Evolutionary conservation across 2,329 filamentous ascomycete genomes (phyloP), one percentile per base, ranked within the genome.

Genomic region (Ceratocystis lukuohia): DNA sequence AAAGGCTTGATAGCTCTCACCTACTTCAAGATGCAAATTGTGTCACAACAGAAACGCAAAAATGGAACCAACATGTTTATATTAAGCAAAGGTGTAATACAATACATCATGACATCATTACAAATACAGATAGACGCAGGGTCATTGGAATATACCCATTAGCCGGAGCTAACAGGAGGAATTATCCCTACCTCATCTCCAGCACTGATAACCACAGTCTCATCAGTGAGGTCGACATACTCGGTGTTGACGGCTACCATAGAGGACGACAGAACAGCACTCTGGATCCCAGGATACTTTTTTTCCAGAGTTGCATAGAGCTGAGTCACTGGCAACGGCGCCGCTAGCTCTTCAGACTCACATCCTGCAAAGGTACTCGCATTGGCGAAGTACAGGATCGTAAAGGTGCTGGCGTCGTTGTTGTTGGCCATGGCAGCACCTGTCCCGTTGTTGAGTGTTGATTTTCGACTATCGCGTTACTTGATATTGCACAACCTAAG

Each of bases 101-200:
- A 44, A 48, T 30, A 50, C 44, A 20, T 12, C 59, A 61, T 46
- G 50, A 30, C 56, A 65, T 45, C 17, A 22, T 61, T 57, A 48
- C 37, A 61, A 59, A 8, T 59, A 59, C 28, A 59, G 30, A 37
- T 17, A 57, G 53, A 57, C 22, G 25, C 4, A 33, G 30, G 22
- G 59, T 41, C 37, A 59, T 30, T 45, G 30, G 62, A 5, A 62
- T 53, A 56, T 10, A 15, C 53, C 33, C 20, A 56, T 20, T 75
- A 94, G 3, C 90, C 90, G 46, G 90, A 91, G 78, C 90, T 95
- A 70, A 95, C 91, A 8, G 91, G 90, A 44, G 91, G 90, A 67
- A 95, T 93, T 45, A 95, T 88, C 53, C 88, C 91, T 66, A 95
- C 89, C 77, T 95, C 91, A 73, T 95, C 90, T 33, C 87, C 88